phyloP scores from a whole-genome alignment of 768 basidiomycete genomes.

The Panellus pusillus region DNA sequence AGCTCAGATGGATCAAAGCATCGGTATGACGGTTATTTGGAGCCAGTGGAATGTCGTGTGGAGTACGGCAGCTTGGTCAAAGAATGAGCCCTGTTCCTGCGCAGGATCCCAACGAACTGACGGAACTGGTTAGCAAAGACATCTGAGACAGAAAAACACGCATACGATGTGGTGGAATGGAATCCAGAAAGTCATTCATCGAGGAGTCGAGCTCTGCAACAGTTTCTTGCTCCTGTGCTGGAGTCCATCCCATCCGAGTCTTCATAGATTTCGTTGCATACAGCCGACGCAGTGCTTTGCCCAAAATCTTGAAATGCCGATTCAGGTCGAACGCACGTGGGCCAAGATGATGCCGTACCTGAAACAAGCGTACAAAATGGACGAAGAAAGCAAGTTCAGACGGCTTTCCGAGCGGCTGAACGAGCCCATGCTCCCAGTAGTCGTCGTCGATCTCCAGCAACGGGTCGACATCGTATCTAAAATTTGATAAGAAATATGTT shows the following conservation, averaged over 20 bases:
- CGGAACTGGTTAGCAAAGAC: too few species aligned
- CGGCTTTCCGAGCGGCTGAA: conserved; percentile 62
- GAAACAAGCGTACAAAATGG: conserved; percentile 50
- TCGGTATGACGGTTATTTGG: conserved; percentile 35
- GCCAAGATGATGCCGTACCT: conserved; percentile 18
- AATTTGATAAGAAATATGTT: background rate
- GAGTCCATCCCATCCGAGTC: conserved; percentile 37
- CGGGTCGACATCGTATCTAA: conserved; percentile 63
- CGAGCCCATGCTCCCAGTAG: conserved; percentile 50
- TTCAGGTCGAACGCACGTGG: background rate
- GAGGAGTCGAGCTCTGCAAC: conserved; percentile 63
- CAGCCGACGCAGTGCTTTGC: conserved; percentile 60
- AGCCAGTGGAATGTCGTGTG: conserved; percentile 38
- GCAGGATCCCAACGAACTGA: too few species aligned
- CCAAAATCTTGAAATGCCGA: conserved; percentile 57
- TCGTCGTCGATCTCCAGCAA: conserved; percentile 58
- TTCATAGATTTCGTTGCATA: conserved; percentile 41
- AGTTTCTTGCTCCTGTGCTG: conserved; percentile 54
- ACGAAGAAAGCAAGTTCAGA: conserved; percentile 53
- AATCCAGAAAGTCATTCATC: conserved; percentile 61
- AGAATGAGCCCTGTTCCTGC: conserved; percentile 26
- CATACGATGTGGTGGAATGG: conserved; percentile 56
- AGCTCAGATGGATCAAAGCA: background rate
- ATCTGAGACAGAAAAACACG: background rate
- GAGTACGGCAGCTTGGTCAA: conserved; percentile 39